Evolutionary conservation across 2,329 filamentous ascomycete genomes (phyloP), one percentile per base, ranked within the genome.

Genomic region (Cercospora sp.): DNA sequence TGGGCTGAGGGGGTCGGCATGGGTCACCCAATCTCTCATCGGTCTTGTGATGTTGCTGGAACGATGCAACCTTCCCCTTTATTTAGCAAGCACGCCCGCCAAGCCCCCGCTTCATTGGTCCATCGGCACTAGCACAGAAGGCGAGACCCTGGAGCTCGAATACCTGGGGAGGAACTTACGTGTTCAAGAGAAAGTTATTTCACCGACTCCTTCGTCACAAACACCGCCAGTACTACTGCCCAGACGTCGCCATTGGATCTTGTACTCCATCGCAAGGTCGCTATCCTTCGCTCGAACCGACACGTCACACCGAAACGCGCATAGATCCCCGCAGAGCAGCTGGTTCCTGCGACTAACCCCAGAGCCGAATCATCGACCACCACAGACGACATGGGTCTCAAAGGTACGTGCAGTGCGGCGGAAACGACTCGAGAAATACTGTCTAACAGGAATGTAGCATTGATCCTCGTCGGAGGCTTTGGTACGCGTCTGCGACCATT

Each of bases 391-490:
- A 74, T 74, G 72, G 62, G 62, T 64, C 51, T 64, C 48, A 74
- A 74, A 71, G 72, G 72, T 72, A 65, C 45, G 66, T 16, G 53
- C 16, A 57, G 28, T 20, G 48, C 64, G 33, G n/a, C 51, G 42
- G 64, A 59, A 45, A 55, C 28, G 16, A 62, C 42, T 18, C 20
- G 33, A 51, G 64, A 65, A 66, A 55, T 30, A 68, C 70, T 74
- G 64, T 72, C 72, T 66, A 63, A 63, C 20, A 12, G 63, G n/a
- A 9, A 31, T 53, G 36, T 79, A 97, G 93, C 94, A 84, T 91
- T 97, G 80, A 97, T 97, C 90, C 94, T 98, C 80, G 95, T 98
- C 83, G 95, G 95, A 85, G 95, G 94, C 82, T 99, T 97, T 83
- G 94, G 94, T 84, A 99, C 94, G 82, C 94, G 94, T 83, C 91